A percentile compares a stretch with the other conserved stretches of the same genome.
phyloP scores from a whole-genome alignment of 2,329 filamentous ascomycete species.

The Fusarium cicatricum region DNA sequence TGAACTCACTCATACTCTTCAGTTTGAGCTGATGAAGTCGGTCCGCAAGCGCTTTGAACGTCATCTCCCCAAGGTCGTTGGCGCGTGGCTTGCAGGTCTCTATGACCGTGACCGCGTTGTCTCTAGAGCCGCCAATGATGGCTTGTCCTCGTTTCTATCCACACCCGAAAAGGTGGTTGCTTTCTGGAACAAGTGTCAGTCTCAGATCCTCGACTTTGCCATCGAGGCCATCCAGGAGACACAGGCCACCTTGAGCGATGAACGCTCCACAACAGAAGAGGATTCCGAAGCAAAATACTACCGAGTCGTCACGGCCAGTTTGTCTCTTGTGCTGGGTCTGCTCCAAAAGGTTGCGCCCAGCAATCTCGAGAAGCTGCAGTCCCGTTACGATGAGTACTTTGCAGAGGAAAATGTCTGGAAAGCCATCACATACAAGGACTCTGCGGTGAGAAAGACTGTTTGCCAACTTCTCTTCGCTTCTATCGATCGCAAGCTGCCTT shows the following conservation, averaged over 20 bases:
- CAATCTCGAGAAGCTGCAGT: slow-evolving; percentile 67
- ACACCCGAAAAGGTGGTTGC: slow-evolving; percentile 79
- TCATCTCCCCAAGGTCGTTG: slow-evolving; percentile 78
- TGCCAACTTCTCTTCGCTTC: slow-evolving; percentile 61
- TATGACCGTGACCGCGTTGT: slow-evolving; percentile 87
- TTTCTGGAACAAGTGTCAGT: slow-evolving; percentile 85
- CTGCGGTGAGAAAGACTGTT: slow-evolving; percentile 58
- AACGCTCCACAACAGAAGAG: slow-evolving; percentile 82
- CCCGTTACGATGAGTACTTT: slow-evolving; percentile 73
- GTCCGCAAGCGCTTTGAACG: slow-evolving; percentile 85
- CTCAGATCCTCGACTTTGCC: slow-evolving; percentile 82
- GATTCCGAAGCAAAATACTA: slow-evolving; percentile 88
- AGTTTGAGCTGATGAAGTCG: slow-evolving; percentile 67
- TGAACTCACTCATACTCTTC: slow-evolving; percentile 82
- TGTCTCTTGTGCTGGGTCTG: slow-evolving; percentile 64
- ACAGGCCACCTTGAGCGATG: slow-evolving; percentile 83
- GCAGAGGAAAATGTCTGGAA: slow-evolving; percentile 72
- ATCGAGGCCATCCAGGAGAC: slow-evolving; percentile 83
- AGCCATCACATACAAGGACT: slow-evolving; percentile 69
- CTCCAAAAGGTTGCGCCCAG: slow-evolving; percentile 56
- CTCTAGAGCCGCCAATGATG: slow-evolving; percentile 77
- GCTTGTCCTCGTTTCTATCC: slow-evolving; percentile 77
- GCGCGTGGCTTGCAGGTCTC: slow-evolving; percentile 88
- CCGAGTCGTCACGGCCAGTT: slow-evolving; percentile 69
- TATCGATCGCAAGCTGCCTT: slow-evolving; percentile 58